Percentiles rank a stretch among this genome's conserved stretches.
phyloP scores from a whole-genome alignment of 768 basidiomycete species.

The Tulasnella sp. region DNA sequence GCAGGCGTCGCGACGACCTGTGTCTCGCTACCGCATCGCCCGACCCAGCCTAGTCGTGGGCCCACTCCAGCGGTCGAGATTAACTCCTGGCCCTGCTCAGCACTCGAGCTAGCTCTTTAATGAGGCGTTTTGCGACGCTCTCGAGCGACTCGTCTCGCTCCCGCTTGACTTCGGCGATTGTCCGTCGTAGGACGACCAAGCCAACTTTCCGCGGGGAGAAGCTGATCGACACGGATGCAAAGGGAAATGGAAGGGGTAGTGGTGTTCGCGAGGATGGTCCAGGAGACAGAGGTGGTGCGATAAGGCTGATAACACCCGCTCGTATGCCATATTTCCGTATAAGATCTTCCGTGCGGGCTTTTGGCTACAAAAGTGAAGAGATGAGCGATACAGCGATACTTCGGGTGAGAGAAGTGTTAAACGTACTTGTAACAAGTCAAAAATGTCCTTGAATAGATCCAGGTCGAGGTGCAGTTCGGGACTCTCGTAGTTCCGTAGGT shows the following conservation, averaged over 20 bases:
- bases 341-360: constrained; percentile 66
- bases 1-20: too few relatives aligned
- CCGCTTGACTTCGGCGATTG: constrained; percentile 20
- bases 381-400: background rate
- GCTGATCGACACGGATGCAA: constrained; percentile 31
- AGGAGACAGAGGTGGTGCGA: constrained; percentile 1
- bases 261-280: background rate
- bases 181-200: constrained; percentile 25
- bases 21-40: too few relatives aligned
- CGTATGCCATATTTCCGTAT: constrained; percentile 37
- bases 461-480: constrained; percentile 50
- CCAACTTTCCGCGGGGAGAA: constrained; percentile 35
- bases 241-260: constrained; percentile 25
- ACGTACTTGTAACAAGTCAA: constrained; percentile 41
- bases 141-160: constrained; percentile 11
- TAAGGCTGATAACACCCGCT: constrained; percentile 28
- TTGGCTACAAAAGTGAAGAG: constrained; percentile 41
- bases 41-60: too few relatives aligned
- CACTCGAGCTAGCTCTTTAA: constrained; percentile 2
- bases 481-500: constrained; percentile 59
- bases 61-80: background rate
- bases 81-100: background rate
- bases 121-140: constrained; percentile 7
- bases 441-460: constrained; percentile 54
- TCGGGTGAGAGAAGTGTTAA: background rate